Conservation (phyloP, 768 basidiomycete species). For the Albatrellus ellisii region DNA sequence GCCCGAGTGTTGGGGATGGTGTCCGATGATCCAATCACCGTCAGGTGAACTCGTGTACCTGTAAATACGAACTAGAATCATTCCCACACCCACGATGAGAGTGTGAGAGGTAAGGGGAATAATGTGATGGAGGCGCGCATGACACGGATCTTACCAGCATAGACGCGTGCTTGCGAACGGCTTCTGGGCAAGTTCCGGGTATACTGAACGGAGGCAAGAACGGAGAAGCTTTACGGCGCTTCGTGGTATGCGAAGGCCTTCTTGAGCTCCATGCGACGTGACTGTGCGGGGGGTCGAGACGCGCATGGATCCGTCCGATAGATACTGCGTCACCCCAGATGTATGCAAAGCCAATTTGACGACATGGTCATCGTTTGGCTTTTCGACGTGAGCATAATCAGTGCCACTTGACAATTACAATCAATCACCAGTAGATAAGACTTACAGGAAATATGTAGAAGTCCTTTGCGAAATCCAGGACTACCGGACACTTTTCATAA, state of each 20-base stretch:
- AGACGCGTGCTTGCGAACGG: slow-evolving; percentile 63
- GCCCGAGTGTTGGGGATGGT: slow-evolving; percentile 40
- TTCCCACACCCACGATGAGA: too few relatives aligned
- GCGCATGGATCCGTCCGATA: slow-evolving; percentile 7
- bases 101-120: too few relatives aligned
- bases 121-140: too few relatives aligned
- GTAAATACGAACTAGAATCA: too few relatives aligned
- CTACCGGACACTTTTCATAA: slow-evolving; percentile 54
- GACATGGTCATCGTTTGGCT: slow-evolving; percentile 59
- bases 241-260: slow-evolving; percentile 56
- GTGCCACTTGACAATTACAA: background rate
- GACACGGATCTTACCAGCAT: slow-evolving; percentile 58
- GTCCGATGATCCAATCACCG: slow-evolving; percentile 83
- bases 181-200: slow-evolving; percentile 67
- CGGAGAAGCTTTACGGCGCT: slow-evolving; percentile 37
- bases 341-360: slow-evolving; percentile 73
- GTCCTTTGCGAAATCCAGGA: slow-evolving; percentile 58
- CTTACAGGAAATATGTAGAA: slow-evolving; percentile 80
- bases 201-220: slow-evolving; percentile 37
- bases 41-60: slow-evolving; percentile 89
- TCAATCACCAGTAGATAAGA: background rate
- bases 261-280: slow-evolving; percentile 33
- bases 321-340: slow-evolving; percentile 49
- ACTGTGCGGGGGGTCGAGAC: slow-evolving; percentile 73
- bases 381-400: background rate